phyloP scores from a whole-genome alignment of 805 yeast species.

The Zygotorulaspora florentina region DNA sequence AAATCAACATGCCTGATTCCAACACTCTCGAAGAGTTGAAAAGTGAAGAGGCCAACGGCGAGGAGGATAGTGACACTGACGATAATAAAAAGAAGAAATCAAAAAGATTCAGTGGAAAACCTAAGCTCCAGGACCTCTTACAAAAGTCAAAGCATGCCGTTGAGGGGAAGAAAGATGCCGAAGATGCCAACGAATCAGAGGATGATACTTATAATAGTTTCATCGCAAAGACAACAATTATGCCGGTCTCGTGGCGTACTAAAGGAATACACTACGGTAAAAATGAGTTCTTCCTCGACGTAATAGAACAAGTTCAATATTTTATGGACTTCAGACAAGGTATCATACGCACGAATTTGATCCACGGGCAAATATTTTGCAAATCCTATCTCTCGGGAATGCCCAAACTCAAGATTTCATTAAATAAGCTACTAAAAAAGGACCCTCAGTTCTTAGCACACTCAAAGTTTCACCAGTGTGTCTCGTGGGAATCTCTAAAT shows the following conservation, averaged over 20 bases:
- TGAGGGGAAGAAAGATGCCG: conserved; percentile 2
- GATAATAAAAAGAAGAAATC: neutral
- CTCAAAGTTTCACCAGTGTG: conserved; percentile 84
- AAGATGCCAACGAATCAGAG: conserved; percentile 9
- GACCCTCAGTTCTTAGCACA: conserved; percentile 48
- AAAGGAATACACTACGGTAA: conserved; percentile 84
- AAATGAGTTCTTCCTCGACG: conserved; percentile 87
- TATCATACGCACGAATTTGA: conserved; percentile 59
- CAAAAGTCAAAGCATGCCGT: conserved; percentile 7
- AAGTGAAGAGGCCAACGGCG: conserved; percentile 12
- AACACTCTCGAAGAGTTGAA: conserved; percentile 18
- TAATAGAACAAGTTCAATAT: conserved; percentile 69
- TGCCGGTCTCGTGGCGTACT: conserved; percentile 85
- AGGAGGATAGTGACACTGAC: conserved; percentile 10
- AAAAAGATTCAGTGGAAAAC: conserved; percentile 6
- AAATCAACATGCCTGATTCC: conserved; percentile 40
- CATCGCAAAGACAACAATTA: conserved; percentile 71
- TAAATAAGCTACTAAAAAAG: conserved; percentile 60
- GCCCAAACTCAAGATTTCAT: conserved; percentile 75
- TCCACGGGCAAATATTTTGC: conserved; percentile 68
- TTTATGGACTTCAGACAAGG: conserved; percentile 57
- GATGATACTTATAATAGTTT: conserved; percentile 56
- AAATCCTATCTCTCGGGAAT: conserved; percentile 82
- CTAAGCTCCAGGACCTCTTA: conserved; percentile 9
- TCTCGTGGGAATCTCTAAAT: conserved; percentile 56